These are phyloP conservation scores for Volvox reticuliferus DNA, from an alignment of 139 green algal genomes.

Conservation along the genomic window DNA sequence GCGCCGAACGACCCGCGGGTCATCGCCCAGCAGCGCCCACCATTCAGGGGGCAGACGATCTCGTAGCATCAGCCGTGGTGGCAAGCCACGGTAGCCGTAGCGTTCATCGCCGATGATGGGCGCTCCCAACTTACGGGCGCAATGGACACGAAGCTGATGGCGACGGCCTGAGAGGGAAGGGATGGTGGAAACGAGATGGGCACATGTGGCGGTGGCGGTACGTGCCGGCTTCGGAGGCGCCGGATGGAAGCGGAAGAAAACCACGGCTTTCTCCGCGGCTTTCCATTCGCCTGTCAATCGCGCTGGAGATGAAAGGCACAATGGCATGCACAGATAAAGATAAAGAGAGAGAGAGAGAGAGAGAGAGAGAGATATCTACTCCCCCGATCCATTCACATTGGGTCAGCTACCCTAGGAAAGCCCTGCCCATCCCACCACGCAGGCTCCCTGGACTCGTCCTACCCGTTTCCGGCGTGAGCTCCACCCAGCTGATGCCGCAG, in stretches of 20 bases:
- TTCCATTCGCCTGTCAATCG: neutral
- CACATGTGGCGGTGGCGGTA: neutral
- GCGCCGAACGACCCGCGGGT: constrained; percentile 21
- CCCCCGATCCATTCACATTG: no score
- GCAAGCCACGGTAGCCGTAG: constrained; percentile 50
- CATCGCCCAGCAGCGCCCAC: constrained; percentile 25
- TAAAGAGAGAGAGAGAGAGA: no score
- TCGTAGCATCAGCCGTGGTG: neutral
- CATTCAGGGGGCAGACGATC: constrained; percentile 16
- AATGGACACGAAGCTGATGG: constrained; percentile 60
- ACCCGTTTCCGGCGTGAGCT: constrained; percentile 51
- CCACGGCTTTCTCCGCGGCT: neutral
- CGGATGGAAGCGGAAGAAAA: neutral
- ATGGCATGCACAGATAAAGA: no score
- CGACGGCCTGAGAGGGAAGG: constrained; percentile 30
- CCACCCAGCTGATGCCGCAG: constrained; percentile 31
- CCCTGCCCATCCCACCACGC: neutral
- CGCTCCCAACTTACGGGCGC: constrained; percentile 38
- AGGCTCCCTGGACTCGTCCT: neutral
- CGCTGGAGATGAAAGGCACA: neutral
- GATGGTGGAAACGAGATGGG: neutral
- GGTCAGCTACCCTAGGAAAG: no score
- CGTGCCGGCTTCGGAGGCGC: neutral
- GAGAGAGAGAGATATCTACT: no score
- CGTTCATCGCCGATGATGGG: constrained; percentile 52